A percentile compares a stretch with the other conserved stretches of the same genome.
Conservation (phyloP, 2,329 filamentous ascomycete genomes). For the Diaporthe sp. region DNA sequence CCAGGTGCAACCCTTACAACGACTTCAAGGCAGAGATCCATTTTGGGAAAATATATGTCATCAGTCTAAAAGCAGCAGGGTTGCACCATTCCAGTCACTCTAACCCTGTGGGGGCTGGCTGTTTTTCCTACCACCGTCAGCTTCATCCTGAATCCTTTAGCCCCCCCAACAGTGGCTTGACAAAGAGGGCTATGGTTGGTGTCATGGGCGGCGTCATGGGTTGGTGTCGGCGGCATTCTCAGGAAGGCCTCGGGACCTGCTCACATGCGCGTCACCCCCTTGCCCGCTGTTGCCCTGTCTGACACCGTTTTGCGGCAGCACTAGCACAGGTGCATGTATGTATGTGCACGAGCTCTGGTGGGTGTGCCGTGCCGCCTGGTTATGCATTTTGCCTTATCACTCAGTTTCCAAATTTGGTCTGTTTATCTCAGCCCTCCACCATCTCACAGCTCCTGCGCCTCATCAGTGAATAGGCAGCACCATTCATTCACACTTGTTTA, state of each 20-base stretch:
- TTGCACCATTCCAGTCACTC: neutral
- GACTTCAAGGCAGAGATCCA: neutral
- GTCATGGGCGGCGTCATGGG: no score
- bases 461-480: slow-evolving; percentile 5
- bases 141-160: slow-evolving; percentile 30
- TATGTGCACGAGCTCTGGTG: neutral
- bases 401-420: slow-evolving; percentile 12
- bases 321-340: no score
- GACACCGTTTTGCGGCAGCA: neutral
- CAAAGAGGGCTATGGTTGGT: neutral
- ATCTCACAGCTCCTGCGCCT: neutral
- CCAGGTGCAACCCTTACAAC: neutral
- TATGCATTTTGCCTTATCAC: neutral
- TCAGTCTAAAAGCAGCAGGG: neutral
- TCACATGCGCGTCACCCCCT: slow-evolving; percentile 6
- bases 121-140: neutral
- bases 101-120: neutral
- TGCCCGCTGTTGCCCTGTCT: slow-evolving; percentile 4
- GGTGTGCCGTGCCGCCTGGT: neutral
- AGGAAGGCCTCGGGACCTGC: slow-evolving; percentile 19
- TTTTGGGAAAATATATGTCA: neutral
- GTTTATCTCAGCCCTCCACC: neutral
- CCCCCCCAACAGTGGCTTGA: slow-evolving; percentile 5
- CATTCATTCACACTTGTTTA: neutral
- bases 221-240: slow-evolving; percentile 12